Evolutionary conservation across 2,329 filamentous ascomycete species (phyloP).

Genomic region (Sphaerulina vaccinii): DNA sequence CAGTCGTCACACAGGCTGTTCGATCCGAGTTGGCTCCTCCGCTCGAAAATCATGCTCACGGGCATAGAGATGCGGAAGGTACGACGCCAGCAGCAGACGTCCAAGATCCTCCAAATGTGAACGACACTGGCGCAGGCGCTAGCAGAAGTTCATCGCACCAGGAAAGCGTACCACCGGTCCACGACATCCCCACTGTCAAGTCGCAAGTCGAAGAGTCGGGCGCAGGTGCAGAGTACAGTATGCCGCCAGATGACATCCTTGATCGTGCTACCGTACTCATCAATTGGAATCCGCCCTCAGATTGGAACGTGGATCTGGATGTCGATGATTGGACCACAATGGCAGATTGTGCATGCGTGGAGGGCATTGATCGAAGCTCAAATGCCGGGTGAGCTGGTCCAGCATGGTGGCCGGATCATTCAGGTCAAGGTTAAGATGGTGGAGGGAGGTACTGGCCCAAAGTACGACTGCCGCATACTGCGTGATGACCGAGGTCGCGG

Average conservation of each 20-base stretch:
- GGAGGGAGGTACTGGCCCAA: slow-evolving; percentile 1
- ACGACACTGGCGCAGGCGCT: too few relatives aligned
- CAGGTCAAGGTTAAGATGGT: not conserved
- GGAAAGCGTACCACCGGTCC: too few relatives aligned
- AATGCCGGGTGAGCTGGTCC: not conserved
- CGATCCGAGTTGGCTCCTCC: too few relatives aligned
- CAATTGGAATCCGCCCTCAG: not conserved
- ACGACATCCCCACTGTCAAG: too few relatives aligned
- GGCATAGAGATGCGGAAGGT: too few relatives aligned
- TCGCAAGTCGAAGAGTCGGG: too few relatives aligned
- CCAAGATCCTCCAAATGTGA: too few relatives aligned
- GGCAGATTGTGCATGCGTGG: slow-evolving; percentile 3
- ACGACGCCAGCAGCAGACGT: too few relatives aligned
- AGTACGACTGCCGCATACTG: slow-evolving; percentile 4
- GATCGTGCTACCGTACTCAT: not conserved
- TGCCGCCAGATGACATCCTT: not conserved
- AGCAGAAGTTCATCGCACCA: too few relatives aligned
- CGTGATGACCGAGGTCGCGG: slow-evolving; percentile 5
- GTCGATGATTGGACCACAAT: slow-evolving; percentile 4
- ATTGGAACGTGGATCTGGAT: not conserved
- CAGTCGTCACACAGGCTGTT: too few relatives aligned
- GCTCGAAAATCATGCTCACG: too few relatives aligned
- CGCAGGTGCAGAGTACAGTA: not conserved
- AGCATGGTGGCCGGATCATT: slow-evolving; percentile 1
- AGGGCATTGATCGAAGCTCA: slow-evolving; percentile 9